A percentile compares a stretch with the other conserved stretches of the same genome.
Conservation (phyloP, 208 protist species). For the Herpetomonas tarakana region DNA sequence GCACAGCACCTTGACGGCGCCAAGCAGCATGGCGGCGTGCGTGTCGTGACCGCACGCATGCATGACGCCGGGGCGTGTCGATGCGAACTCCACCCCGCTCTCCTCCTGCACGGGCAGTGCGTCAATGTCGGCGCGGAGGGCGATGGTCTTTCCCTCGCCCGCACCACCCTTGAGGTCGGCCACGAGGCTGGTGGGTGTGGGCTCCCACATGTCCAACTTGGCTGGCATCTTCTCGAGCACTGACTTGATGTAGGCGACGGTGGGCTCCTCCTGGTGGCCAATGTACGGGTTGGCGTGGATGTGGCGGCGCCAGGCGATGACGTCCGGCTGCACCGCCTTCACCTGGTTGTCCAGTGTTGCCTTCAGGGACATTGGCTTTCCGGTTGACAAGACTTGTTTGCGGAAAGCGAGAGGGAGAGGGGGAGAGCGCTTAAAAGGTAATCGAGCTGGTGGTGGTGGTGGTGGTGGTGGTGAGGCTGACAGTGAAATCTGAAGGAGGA, state of each 20-base stretch:
- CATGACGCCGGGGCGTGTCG: constrained; percentile 52
- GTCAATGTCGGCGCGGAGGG: constrained; percentile 69
- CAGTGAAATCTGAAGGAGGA: too few relatives aligned
- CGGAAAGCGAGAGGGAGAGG: too few relatives aligned
- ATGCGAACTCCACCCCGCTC: constrained; percentile 59
- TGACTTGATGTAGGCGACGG: constrained; percentile 41
- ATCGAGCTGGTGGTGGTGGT: too few relatives aligned
- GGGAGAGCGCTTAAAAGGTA: too few relatives aligned
- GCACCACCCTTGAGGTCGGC: constrained; percentile 54
- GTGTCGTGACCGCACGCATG: constrained; percentile 72
- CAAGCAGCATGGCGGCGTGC: constrained; percentile 69
- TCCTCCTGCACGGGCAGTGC: constrained; percentile 66
- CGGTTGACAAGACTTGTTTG: too few relatives aligned
- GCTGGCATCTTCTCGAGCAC: constrained; percentile 24
- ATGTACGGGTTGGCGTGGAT: constrained; percentile 58
- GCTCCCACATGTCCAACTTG: constrained; percentile 34
- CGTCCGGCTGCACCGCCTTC: constrained; percentile 24
- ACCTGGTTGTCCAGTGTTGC: constrained; percentile 18
- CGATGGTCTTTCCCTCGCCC: constrained; percentile 42
- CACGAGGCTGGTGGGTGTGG: constrained; percentile 39
- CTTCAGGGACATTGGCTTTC: constrained; percentile 9
- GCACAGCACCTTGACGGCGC: constrained; percentile 66
- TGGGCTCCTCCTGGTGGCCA: constrained; percentile 41
- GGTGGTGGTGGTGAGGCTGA: too few relatives aligned
- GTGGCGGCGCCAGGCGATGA: constrained; percentile 58